A percentile compares a stretch with the other conserved stretches of the same genome.
Conservation (phyloP, 1,284 basidiomycete species). For the Leucoagaricus sp. region DNA sequence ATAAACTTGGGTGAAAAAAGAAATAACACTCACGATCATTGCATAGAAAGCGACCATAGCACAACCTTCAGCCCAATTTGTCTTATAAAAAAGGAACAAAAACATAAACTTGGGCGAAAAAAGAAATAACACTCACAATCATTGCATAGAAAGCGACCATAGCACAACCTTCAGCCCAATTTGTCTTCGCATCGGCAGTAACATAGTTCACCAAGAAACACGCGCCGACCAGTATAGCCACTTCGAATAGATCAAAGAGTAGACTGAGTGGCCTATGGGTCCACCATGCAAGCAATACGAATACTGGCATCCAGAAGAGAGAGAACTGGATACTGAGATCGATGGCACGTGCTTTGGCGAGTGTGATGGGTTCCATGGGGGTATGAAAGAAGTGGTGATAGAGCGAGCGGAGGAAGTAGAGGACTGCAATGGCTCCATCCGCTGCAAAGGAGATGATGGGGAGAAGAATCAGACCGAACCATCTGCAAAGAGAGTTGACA, state of each 20-base stretch:
- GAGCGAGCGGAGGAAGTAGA: conserved; percentile 47
- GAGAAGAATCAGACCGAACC: conserved; percentile 71
- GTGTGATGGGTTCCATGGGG: conserved; percentile 43
- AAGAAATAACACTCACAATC: conserved; percentile 38
- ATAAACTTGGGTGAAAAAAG: too few relatives aligned
- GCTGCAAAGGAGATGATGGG: conserved; percentile 71
- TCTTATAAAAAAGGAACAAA: too few relatives aligned
- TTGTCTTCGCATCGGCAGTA: conserved; percentile 69
- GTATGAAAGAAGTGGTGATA: conserved; percentile 35
- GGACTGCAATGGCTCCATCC: conserved; percentile 58
- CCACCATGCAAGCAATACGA: conserved; percentile 65
- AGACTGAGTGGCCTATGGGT: conserved; percentile 50
- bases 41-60: too few relatives aligned
- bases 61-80: too few relatives aligned
- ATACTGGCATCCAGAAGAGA: conserved; percentile 67
- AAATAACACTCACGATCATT: too few relatives aligned
- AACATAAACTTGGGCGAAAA: too few relatives aligned
- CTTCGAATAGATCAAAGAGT: conserved; percentile 61
- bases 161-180: conserved; percentile 64
- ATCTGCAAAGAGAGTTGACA: conserved; percentile 35
- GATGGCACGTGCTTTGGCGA: conserved; percentile 61
- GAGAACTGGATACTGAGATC: conserved; percentile 69
- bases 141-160: conserved; percentile 61
- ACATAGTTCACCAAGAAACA: conserved; percentile 75
- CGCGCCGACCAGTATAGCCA: conserved; percentile 56